A percentile compares a stretch with the other conserved stretches of the same genome.
These are phyloP conservation scores for Typha latifolia DNA, from an alignment of 176 grass and related monocot species.

Conservation along the genomic window DNA sequence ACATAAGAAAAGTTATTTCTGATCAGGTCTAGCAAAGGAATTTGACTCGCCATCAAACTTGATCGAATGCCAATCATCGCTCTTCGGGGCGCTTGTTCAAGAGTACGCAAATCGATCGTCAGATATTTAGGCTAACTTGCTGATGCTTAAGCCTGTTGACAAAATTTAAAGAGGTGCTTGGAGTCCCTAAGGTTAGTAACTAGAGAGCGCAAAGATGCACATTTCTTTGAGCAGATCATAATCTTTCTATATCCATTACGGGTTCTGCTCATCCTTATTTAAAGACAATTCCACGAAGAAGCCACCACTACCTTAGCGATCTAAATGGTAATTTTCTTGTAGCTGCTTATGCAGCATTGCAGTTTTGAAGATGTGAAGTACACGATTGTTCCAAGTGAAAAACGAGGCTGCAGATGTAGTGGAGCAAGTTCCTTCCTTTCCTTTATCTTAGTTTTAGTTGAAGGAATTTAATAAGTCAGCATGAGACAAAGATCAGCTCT, in stretches of 20 bases:
- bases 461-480: no score
- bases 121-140: not conserved
- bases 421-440: no score
- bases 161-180: not conserved
- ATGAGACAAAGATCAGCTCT: no score
- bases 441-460: no score
- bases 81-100: constrained; percentile 4
- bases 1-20: not conserved
- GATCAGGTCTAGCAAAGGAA: constrained; percentile 1
- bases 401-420: no score
- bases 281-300: no score
- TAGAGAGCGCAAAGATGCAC: not conserved
- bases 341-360: no score
- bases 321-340: no score
- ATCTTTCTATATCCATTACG: not conserved
- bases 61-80: constrained; percentile 1
- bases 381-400: no score
- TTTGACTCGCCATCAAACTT: constrained; percentile 5
- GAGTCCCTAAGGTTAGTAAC: not conserved
- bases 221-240: not conserved
- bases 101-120: constrained; percentile 8
- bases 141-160: not conserved
- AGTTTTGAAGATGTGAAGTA: no score
- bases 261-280: no score
- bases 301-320: no score